These are phyloP conservation scores for Erodium moschatum DNA, from an alignment of 441 rosid genomes.

Conservation along the genomic window DNA sequence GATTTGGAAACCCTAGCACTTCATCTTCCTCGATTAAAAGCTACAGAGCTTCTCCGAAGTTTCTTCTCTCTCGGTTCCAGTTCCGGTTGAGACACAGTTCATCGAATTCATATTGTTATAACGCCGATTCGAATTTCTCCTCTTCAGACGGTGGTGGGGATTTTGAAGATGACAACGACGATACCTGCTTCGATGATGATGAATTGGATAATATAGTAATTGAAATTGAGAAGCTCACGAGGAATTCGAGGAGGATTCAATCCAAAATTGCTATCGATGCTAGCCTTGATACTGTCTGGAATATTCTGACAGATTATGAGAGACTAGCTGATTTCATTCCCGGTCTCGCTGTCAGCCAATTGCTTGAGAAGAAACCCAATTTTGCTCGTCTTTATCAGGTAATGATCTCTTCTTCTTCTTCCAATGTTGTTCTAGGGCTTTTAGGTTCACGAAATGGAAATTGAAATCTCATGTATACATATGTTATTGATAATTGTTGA, in stretches of 20 bases:
- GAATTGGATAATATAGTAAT: slow-evolving; percentile 43
- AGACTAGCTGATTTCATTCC: slow-evolving; percentile 66
- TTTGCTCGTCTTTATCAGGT: slow-evolving; percentile 72
- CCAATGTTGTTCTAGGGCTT: not conserved
- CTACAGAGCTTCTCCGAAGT: not conserved
- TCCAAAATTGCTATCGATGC: slow-evolving; percentile 62
- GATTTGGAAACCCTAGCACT: slow-evolving; percentile 1
- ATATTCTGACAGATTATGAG: slow-evolving; percentile 69
- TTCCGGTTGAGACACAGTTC: slow-evolving; percentile 15
- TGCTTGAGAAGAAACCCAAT: slow-evolving; percentile 64
- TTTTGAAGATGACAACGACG: not conserved
- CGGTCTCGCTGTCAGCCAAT: slow-evolving; percentile 66
- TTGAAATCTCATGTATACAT: not conserved
- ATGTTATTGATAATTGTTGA: not conserved
- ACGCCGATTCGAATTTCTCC: slow-evolving; percentile 19
- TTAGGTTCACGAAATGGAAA: not conserved
- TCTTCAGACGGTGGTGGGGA: slow-evolving; percentile 18
- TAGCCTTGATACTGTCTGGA: slow-evolving; percentile 62
- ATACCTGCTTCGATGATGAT: slow-evolving; percentile 16
- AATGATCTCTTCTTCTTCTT: not conserved
- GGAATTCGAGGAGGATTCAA: slow-evolving; percentile 55
- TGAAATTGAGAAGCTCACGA: slow-evolving; percentile 53
- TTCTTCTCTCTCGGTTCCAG: slow-evolving; percentile 2
- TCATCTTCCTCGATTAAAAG: not conserved
- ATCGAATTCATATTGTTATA: slow-evolving; percentile 20